phyloP scores from a whole-genome alignment of 441 rosid genomes.

The Melastoma candidum region DNA sequence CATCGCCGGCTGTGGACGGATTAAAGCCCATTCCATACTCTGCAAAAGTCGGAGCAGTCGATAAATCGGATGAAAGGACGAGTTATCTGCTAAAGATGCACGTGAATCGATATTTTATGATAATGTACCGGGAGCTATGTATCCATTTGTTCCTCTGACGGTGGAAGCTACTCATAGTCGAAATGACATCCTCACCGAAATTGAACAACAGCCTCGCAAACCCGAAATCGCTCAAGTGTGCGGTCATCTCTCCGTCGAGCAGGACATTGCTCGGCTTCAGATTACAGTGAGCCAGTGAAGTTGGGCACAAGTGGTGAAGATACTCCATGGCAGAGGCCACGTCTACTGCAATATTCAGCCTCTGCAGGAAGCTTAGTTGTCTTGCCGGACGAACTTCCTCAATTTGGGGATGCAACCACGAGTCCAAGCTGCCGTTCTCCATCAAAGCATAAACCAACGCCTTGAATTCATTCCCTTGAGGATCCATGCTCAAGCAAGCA shows the following conservation, averaged over 20 bases:
- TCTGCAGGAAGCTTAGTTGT: conserved; percentile 2
- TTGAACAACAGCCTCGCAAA: neutral
- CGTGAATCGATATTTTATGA: no score
- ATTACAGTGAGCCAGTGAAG: no score
- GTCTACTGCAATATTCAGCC: neutral
- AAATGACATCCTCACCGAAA: neutral
- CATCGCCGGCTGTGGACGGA: neutral
- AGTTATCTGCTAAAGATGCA: no score
- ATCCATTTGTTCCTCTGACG: conserved; percentile 5
- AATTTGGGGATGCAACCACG: neutral
- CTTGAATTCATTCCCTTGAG: conserved; percentile 6
- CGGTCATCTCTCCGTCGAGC: neutral
- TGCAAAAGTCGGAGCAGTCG: no score
- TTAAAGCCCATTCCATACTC: no score
- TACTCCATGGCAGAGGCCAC: conserved; percentile 11
- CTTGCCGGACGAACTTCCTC: neutral
- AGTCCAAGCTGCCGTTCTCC: conserved; percentile 9
- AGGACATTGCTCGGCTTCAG: neutral
- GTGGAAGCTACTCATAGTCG: neutral
- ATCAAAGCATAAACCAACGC: conserved; percentile 11
- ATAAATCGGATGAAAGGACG: no score
- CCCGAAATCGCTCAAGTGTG: neutral
- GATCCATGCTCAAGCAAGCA: conserved; percentile 12
- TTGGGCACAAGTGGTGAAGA: conserved; percentile 4
- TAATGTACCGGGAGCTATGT: conserved; percentile 2